Base-by-base conservation (phyloP, 1,284 basidiomycete genomes). In the Cystobasidiaceae sp. region DNA sequence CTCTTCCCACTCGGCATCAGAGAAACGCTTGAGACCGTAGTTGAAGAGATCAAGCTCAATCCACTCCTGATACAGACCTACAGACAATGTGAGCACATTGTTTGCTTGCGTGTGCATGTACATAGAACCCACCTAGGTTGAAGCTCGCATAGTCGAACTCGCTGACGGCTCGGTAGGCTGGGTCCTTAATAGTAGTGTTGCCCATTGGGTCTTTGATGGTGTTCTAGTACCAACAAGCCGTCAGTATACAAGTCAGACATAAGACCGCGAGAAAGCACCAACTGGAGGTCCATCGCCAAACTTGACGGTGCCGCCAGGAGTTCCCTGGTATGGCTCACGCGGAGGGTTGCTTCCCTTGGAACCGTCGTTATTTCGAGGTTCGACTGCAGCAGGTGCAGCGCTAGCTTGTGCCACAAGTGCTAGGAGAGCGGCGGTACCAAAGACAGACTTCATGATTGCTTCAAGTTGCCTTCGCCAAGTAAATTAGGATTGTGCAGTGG, bases 41-140 rank as follows among this genome's bases (percentile, higher is more conserved):
- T 84, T 80, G 80, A 86, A 86, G 2, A 86, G 75, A 69, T 85
- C 84, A 68, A 85, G 80, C 71, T 85, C 82, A 34, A 85, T 81
- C 69, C 77, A 83, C 74, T 85, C 84, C 75, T 86, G 85, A 72
- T 85, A 82, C 21, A 86, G 74, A 2, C 61, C 48, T 50, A 30
- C 13, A 15, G 2, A 30, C 8, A 79, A 84, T 23, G 86, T 11
- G 11, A 39, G n/a, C n/a, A 11, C 37, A 39, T 11, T 39, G 75
- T 66, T 80, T 54, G 66, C 66, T 39, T 28, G 30, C 13, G 4
- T 25, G 30, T 27, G n/a, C 37, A 11, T 39, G 37, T n/a, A n/a
- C 37, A 39, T 39, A 66, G 56, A 15, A 50, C 48, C 8, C 33
- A 50, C 48, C 62, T 7, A 66, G 34, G 37, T 68, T 60, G 67